These are phyloP conservation scores for Fomitopsis schrenkii DNA, from an alignment of 1,284 basidiomycete genomes.

Conservation along the genomic window DNA sequence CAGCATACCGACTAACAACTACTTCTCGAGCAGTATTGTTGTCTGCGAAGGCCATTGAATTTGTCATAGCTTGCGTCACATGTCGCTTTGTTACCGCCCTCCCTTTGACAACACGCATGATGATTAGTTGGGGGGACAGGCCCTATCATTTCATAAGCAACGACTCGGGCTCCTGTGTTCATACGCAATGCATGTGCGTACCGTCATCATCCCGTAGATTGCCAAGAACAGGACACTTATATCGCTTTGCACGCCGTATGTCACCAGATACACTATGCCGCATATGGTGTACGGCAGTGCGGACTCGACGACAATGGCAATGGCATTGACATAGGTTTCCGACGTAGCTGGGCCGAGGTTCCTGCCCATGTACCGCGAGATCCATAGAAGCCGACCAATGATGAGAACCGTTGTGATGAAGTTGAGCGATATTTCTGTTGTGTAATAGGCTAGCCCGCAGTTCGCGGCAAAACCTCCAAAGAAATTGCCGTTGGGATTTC, in stretches of 20 bases:
- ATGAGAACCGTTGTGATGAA: constrained; percentile 15
- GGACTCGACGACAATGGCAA: constrained; percentile 11
- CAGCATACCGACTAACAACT: no score
- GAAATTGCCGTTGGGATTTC: constrained; percentile 15
- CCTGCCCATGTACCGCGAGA: constrained; percentile 7
- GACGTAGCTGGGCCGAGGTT: not conserved
- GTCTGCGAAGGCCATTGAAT: no score
- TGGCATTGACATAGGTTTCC: not conserved
- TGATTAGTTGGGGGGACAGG: no score
- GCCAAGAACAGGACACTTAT: constrained; percentile 11
- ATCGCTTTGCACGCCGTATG: constrained; percentile 11
- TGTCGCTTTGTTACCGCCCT: no score
- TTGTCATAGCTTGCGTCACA: no score
- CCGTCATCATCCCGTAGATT: constrained; percentile 18
- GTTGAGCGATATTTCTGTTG: constrained; percentile 10
- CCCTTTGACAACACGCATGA: no score
- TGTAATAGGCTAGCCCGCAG: constrained; percentile 12
- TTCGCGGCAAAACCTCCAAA: constrained; percentile 14
- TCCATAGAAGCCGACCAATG: constrained; percentile 12
- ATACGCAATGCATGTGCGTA: not conserved
- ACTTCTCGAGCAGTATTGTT: no score
- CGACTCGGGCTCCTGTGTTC: no score
- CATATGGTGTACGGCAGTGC: constrained; percentile 14
- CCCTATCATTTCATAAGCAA: no score
- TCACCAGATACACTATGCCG: constrained; percentile 11